Base-by-base conservation (phyloP, 768 basidiomycete genomes). In the Mycena indigotica region DNA sequence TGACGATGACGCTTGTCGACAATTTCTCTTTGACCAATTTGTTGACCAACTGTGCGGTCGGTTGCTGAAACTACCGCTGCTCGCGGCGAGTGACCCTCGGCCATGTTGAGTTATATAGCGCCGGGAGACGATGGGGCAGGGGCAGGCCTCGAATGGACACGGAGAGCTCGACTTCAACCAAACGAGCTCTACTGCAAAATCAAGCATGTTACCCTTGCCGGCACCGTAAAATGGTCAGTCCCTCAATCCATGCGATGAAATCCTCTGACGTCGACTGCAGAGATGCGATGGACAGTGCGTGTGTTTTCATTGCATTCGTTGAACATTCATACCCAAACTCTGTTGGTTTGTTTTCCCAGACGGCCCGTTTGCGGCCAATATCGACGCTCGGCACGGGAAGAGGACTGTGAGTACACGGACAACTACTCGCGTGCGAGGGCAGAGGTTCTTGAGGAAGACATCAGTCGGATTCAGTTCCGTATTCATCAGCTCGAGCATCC, bases 221-320 rank as follows among this genome's bases (percentile, higher is more conserved):
- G 17, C 16, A 50, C 10, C 53, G 60, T 5, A 57, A 57, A 41
- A 61, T 61, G 32, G 60, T 26, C 23, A 35, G 60, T 55, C 28
- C 28, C 15, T 51, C n/a, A n/a, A n/a, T n/a, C n/a, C n/a, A n/a
- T n/a, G n/a, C n/a, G n/a, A n/a, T n/a, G n/a, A n/a, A n/a, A n/a
- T 5, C 21, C 2, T 26, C 4, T 23, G 29, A 41, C 46, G 15
- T 12, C 46, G 21, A 25, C 15, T 48, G 8, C 28, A 58, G 61
- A 44, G 39, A 44, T 62, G 61, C 50, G 61, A 62, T 38, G 61
- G 56, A 41, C 50, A 23, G 61, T 62, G 10, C 2, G 60, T 50
- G 8, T n/a, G 24, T 4, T 15, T n/a, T n/a, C n/a, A n/a, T n/a
- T n/a, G n/a, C n/a, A n/a, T n/a, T n/a, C n/a, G n/a, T n/a, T n/a